These are phyloP conservation scores for Panellus pusillus DNA, from an alignment of 768 basidiomycete species.

Conservation along the genomic window DNA sequence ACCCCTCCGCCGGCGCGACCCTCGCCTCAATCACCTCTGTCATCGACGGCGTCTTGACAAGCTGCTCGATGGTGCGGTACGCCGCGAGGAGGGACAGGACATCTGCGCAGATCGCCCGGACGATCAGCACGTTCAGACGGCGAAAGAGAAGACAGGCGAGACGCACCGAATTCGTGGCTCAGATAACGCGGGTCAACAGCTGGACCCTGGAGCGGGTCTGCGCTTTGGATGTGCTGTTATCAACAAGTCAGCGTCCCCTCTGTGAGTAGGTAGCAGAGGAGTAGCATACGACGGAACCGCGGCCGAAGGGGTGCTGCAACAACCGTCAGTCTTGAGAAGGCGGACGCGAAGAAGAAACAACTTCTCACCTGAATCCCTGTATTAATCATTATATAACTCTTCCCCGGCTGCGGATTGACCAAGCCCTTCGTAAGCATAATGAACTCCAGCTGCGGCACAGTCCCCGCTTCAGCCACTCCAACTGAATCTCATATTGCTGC, in stretches of 20 bases:
- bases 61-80: no score
- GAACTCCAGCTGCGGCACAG: slow-evolving; percentile 4
- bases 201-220: slow-evolving; percentile 5
- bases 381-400: slow-evolving; percentile 1
- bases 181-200: slow-evolving; percentile 3
- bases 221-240: slow-evolving; percentile 12
- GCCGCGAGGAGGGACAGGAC: no score
- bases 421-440: background rate
- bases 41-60: no score
- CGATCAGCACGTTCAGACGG: no score
- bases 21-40: no score
- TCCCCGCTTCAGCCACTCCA: slow-evolving; percentile 6
- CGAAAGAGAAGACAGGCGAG: no score
- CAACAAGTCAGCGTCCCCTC: no score
- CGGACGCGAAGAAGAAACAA: background rate
- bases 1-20: no score
- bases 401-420: background rate
- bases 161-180: slow-evolving; percentile 8
- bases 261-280: background rate
- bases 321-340: background rate
- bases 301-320: slow-evolving; percentile 7
- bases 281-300: slow-evolving; percentile 3
- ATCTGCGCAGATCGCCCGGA: no score
- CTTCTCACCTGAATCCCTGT: background rate
- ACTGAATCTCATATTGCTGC: slow-evolving; percentile 1